Evolutionary conservation across 2,329 filamentous ascomycete genomes (phyloP).

Genomic region (Penicillium sp.): DNA sequence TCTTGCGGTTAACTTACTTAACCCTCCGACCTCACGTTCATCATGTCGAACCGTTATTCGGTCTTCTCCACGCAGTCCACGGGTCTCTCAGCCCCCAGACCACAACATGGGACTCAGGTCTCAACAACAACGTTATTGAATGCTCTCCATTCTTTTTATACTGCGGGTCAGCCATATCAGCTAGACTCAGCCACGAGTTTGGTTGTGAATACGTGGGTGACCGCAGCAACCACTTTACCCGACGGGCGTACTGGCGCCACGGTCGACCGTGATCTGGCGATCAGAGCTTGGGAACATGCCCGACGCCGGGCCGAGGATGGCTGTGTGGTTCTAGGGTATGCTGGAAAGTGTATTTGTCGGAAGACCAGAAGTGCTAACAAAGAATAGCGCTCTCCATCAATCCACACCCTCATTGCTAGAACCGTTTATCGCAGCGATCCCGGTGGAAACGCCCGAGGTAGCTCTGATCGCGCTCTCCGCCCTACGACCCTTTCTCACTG

Average conservation of each 20-base stretch:
- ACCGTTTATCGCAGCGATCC: slow-evolving; percentile 72
- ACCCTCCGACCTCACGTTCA: slow-evolving; percentile 20
- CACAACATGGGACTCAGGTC: slow-evolving; percentile 65
- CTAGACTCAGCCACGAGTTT: slow-evolving; percentile 85
- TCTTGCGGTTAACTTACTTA: slow-evolving; percentile 1
- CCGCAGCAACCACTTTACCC: slow-evolving; percentile 60
- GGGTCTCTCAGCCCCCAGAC: slow-evolving; percentile 43
- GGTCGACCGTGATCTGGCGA: slow-evolving; percentile 68
- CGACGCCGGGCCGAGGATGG: slow-evolving; percentile 88
- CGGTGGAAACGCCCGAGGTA: slow-evolving; percentile 64
- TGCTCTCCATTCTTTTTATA: slow-evolving; percentile 79
- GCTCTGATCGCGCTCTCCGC: slow-evolving; percentile 72
- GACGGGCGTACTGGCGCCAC: slow-evolving; percentile 66
- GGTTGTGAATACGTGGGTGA: slow-evolving; percentile 92
- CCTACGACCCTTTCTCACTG: slow-evolving; percentile 75
- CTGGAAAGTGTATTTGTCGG: slow-evolving; percentile 4
- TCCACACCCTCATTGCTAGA: slow-evolving; percentile 76
- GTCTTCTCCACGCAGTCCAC: slow-evolving; percentile 55
- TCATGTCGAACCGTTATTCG: slow-evolving; percentile 55
- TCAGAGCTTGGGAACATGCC: slow-evolving; percentile 91
- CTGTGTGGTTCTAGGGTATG: slow-evolving; percentile 79
- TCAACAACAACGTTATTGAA: slow-evolving; percentile 91
- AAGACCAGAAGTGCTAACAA: slow-evolving; percentile 14
- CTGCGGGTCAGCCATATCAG: slow-evolving; percentile 69
- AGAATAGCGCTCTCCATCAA: slow-evolving; percentile 67